Evolutionary conservation across 352 stramenopile genomes (phyloP).

Genomic region (Globisporangium orthogonon): DNA sequence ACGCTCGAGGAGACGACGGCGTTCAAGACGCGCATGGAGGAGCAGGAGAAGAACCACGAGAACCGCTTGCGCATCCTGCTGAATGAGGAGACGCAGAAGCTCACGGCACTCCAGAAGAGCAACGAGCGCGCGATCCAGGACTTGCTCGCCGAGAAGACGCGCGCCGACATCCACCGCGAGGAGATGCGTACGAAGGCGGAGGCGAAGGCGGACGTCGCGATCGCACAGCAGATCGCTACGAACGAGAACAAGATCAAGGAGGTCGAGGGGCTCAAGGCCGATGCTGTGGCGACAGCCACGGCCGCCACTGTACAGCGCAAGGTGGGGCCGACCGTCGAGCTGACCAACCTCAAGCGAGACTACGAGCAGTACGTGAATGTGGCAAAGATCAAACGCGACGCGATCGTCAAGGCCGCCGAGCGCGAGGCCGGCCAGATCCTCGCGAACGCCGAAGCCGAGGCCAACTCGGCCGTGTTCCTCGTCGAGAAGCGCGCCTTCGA

Average conservation of each 20-base stretch:
- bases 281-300: conserved; percentile 47
- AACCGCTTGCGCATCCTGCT: conserved; percentile 78
- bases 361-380: conserved; percentile 67
- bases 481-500: conserved; percentile 77
- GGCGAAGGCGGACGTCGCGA: conserved; percentile 65
- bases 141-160: conserved; percentile 54
- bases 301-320: conserved; percentile 55
- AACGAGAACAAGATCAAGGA: conserved; percentile 69
- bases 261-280: conserved; percentile 58
- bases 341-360: conserved; percentile 47
- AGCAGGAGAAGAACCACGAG: conserved; percentile 88
- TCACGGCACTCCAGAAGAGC: conserved; percentile 73
- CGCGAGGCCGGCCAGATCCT: conserved; percentile 47
- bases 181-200: conserved; percentile 71
- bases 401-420: conserved; percentile 58
- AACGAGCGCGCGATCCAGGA: conserved; percentile 78
- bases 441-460: conserved; percentile 53
- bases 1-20: conserved; percentile 77
- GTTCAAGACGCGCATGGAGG: conserved; percentile 86
- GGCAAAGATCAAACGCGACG: conserved; percentile 53
- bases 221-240: conserved; percentile 49
- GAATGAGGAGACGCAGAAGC: conserved; percentile 80
- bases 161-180: conserved; percentile 65
- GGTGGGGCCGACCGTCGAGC: conserved; percentile 47
- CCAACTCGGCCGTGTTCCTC: conserved; percentile 43